Percentiles rank a stretch among this genome's conserved stretches.
Evolutionary conservation across 2,329 filamentous ascomycete species (phyloP).

Genomic region (Elsinoe perseae): DNA sequence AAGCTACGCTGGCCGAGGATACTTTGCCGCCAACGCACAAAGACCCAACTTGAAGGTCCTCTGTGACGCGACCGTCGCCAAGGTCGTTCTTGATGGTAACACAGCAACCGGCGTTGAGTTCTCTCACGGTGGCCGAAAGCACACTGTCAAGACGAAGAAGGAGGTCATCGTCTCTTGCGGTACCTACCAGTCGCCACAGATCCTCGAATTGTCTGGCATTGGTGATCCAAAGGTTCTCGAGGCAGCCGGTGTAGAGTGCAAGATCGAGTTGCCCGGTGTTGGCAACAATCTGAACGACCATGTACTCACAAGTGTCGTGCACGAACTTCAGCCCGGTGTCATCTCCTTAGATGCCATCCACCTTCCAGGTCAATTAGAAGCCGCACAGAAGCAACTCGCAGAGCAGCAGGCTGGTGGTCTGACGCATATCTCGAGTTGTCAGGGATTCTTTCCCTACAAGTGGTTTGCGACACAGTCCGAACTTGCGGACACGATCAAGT

Average conservation of each 20-base stretch:
- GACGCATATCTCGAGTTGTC: conserved; percentile 28
- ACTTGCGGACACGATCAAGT: conserved; percentile 27
- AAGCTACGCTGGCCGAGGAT: conserved; percentile 32
- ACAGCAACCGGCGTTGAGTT: conserved; percentile 36
- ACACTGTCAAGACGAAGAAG: conserved; percentile 27
- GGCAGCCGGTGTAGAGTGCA: conserved; percentile 35
- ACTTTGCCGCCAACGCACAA: conserved; percentile 30
- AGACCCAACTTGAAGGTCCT: conserved; percentile 39
- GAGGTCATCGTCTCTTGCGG: conserved; percentile 54
- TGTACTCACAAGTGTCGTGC: conserved; percentile 20
- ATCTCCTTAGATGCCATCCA: conserved; percentile 27
- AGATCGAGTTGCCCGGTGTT: conserved; percentile 36
- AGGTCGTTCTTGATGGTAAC: conserved; percentile 25
- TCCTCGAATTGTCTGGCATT: conserved; percentile 52
- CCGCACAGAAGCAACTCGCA: conserved; percentile 27
- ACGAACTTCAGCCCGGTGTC: conserved; percentile 25
- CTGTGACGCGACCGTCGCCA: conserved; percentile 26
- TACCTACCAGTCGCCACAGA: conserved; percentile 47
- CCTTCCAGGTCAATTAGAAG: conserved; percentile 28
- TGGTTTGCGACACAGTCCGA: conserved; percentile 29
- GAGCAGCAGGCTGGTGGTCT: conserved; percentile 29
- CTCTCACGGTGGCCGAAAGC: conserved; percentile 30
- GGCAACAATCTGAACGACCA: conserved; percentile 28
- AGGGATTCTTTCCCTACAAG: conserved; percentile 33
- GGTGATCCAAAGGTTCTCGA: conserved; percentile 39